Percentiles rank a stretch among this genome's conserved stretches.
Evolutionary conservation across 352 stramenopile genomes (phyloP).

Genomic region (Peronosclerospora sorghi): DNA sequence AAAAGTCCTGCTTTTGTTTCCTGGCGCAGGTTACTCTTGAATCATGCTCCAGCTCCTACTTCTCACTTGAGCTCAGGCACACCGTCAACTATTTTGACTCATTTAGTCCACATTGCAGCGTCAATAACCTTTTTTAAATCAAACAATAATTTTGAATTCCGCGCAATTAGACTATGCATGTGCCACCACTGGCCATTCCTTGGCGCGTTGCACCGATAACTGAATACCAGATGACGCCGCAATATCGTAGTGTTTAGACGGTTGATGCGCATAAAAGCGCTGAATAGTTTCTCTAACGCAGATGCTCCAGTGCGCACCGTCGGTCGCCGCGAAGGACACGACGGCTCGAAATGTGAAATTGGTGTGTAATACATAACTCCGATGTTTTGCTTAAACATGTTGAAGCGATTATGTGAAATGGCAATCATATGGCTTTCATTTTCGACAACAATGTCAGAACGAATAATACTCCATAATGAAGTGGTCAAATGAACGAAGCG

Average conservation of each 20-base stretch:
- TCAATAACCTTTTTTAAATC: constrained; percentile 1
- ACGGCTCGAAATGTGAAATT: background rate
- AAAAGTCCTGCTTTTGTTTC: constrained; percentile 6
- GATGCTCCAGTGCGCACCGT: constrained; percentile 16
- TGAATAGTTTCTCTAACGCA: constrained; percentile 15
- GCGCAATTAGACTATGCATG: constrained; percentile 3
- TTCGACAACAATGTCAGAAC: constrained; percentile 3
- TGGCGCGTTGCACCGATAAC: constrained; percentile 12
- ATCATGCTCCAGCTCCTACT: no score
- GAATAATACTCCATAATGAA: no score
- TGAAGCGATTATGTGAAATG: background rate
- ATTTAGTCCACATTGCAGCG: background rate
- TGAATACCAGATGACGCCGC: constrained; percentile 9
- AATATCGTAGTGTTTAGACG: constrained; percentile 11
- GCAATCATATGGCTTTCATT: background rate
- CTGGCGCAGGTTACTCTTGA: no score
- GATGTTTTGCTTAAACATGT: background rate
- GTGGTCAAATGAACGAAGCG: no score
- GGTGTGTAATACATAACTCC: constrained; percentile 1
- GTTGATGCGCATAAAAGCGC: constrained; percentile 12
- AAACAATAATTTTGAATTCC: constrained; percentile 1
- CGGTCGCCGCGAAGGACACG: constrained; percentile 14
- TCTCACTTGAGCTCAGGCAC: no score
- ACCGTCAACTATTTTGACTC: no score
- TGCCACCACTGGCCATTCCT: constrained; percentile 4